phyloP scores from a whole-genome alignment of 768 basidiomycete species.

The Lactifluus subvellereus region DNA sequence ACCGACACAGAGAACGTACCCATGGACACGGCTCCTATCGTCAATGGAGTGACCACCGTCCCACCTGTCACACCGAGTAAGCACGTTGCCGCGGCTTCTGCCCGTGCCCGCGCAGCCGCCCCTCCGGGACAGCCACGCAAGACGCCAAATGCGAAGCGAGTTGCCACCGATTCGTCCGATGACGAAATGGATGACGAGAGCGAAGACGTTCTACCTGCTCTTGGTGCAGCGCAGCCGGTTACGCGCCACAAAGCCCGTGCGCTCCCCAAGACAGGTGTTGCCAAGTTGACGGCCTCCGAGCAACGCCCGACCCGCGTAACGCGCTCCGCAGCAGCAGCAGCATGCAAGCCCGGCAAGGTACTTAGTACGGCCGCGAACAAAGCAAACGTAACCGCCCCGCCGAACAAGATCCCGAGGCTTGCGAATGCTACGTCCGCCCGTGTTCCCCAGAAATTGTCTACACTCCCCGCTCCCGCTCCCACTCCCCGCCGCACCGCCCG shows the following conservation, averaged over 20 bases:
- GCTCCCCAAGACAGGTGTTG: constrained; percentile 32
- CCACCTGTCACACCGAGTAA: constrained; percentile 81
- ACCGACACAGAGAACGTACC: constrained; percentile 49
- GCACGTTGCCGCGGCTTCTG: constrained; percentile 63
- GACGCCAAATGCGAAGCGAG: constrained; percentile 74
- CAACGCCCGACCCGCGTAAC: constrained; percentile 71
- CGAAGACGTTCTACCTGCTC: constrained; percentile 58
- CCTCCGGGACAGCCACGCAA: constrained; percentile 85
- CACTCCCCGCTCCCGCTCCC: constrained; percentile 32
- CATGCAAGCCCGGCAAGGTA: constrained; percentile 27
- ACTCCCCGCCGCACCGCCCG: constrained; percentile 36
- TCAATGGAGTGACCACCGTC: constrained; percentile 31
- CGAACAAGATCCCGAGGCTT: constrained; percentile 39
- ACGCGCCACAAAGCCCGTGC: constrained; percentile 26
- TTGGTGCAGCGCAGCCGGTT: constrained; percentile 44
- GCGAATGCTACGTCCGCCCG: constrained; percentile 43
- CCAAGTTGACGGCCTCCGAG: constrained; percentile 58
- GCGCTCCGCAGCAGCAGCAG: constrained; percentile 49
- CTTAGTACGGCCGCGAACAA: constrained; percentile 26
- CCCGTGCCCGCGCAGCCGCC: constrained; percentile 62
- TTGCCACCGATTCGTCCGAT: constrained; percentile 61
- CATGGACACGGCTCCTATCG: constrained; percentile 24
- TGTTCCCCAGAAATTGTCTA: constrained; percentile 29
- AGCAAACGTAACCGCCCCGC: constrained; percentile 30
- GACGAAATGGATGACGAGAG: constrained; percentile 52